Evolutionary conservation across 2,329 filamentous ascomycete genomes (phyloP).

Genomic region (Cladosporium sp.): DNA sequence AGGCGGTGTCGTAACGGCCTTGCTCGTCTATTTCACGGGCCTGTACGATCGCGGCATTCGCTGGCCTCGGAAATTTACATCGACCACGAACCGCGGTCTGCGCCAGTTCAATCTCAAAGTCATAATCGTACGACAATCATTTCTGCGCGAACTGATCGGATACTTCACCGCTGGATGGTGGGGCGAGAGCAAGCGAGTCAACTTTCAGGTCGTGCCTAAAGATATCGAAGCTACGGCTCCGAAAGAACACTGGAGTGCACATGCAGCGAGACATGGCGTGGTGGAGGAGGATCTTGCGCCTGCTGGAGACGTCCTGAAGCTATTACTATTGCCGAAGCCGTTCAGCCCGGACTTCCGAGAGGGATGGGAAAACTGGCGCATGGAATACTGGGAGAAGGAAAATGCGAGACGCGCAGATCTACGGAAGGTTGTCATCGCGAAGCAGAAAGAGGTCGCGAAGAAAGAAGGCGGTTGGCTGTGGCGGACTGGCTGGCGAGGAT

Average conservation of each 20-base stretch:
- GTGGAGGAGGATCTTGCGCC: conserved; percentile 86
- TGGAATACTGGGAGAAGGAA: conserved; percentile 95
- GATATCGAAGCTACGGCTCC: conserved; percentile 54
- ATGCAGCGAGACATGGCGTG: conserved; percentile 38
- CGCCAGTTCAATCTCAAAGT: conserved; percentile 95
- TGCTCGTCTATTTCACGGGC: conserved; percentile 89
- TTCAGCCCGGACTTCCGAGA: conserved; percentile 94
- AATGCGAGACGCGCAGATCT: conserved; percentile 82
- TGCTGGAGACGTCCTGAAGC: conserved; percentile 87
- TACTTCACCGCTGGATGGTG: conserved; percentile 37
- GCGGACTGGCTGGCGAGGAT: conserved; percentile 76
- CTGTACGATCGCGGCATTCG: conserved; percentile 94
- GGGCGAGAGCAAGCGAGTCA: conserved; percentile 34
- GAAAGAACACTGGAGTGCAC: conserved; percentile 56
- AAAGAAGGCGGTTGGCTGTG: conserved; percentile 74
- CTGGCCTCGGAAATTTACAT: conserved; percentile 91
- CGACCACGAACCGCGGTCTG: conserved; percentile 83
- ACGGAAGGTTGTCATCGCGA: conserved; percentile 66
- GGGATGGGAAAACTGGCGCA: conserved; percentile 93
- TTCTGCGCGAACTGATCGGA: conserved; percentile 75
- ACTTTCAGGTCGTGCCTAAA: conserved; percentile 40
- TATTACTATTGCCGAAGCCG: conserved; percentile 87
- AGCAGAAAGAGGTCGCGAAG: conserved; percentile 68
- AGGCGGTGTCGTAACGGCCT: conserved; percentile 81
- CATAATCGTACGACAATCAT: conserved; percentile 78